A percentile compares a stretch with the other conserved stretches of the same genome.
phyloP scores from a whole-genome alignment of 2,329 filamentous ascomycete species.

The Nectriaceae sp. region DNA sequence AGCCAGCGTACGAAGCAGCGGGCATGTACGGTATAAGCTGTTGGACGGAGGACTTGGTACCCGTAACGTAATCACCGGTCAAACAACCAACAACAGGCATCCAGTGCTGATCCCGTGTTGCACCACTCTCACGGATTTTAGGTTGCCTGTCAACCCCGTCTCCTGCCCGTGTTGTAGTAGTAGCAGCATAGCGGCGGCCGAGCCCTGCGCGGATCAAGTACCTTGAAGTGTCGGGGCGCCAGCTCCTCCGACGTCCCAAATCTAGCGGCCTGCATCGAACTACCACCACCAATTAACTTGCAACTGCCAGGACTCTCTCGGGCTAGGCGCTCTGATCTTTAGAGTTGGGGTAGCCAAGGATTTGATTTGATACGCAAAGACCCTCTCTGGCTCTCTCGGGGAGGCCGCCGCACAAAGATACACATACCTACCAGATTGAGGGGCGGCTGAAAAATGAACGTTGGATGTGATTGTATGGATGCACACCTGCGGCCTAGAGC shows the following conservation, averaged over 20 bases:
- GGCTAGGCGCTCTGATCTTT: too few species aligned
- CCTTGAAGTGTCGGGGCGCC: conserved; percentile 2
- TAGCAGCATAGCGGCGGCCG: conserved; percentile 13
- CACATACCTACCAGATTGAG: not conserved
- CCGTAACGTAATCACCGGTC: not conserved
- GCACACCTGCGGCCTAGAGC: conserved; percentile 15
- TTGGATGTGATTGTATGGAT: conserved; percentile 10
- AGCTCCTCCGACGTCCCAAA: conserved; percentile 20
- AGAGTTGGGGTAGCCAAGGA: conserved; percentile 19
- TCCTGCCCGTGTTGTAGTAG: not conserved
- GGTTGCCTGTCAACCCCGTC: not conserved
- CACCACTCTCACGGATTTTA: not conserved
- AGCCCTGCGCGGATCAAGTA: conserved; percentile 10
- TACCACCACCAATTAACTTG: conserved; percentile 22
- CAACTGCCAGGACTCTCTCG: conserved; percentile 1
- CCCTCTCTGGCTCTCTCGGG: conserved; percentile 12
- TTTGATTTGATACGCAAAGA: conserved; percentile 16
- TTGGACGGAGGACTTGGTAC: not conserved
- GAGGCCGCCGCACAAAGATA: conserved; percentile 14
- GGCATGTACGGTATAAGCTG: too few species aligned
- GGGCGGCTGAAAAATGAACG: not conserved
- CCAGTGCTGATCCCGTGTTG: not conserved
- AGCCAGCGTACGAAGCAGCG: too few species aligned
- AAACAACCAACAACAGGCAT: not conserved
- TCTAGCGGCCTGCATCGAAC: conserved; percentile 26